These are phyloP conservation scores for Coemansia sp. DNA, from an alignment of 192 early-diverging fungal species.

Conservation along the genomic window DNA sequence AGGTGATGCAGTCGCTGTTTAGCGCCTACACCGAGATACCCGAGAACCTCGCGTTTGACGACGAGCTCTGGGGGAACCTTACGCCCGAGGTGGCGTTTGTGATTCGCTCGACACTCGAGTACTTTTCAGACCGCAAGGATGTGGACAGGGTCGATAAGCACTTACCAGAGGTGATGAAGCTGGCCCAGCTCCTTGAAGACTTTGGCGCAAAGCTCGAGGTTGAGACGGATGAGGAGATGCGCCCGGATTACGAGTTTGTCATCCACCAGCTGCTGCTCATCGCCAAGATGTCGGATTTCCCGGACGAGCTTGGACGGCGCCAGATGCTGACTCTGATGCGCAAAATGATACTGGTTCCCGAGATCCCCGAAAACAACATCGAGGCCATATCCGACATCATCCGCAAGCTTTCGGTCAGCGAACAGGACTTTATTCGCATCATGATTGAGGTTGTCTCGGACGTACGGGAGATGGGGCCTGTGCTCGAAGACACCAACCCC, in stretches of 20 bases:
- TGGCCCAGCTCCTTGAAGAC: constrained; percentile 44
- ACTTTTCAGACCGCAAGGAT: constrained; percentile 49
- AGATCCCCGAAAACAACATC: constrained; percentile 75
- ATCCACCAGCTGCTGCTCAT: constrained; percentile 67
- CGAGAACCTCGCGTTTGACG: constrained; percentile 56
- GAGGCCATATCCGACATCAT: constrained; percentile 74
- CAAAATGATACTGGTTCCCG: constrained; percentile 70
- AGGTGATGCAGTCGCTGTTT: constrained; percentile 64
- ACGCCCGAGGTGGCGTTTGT: constrained; percentile 55
- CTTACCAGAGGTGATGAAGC: constrained; percentile 65
- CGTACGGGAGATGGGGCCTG: constrained; percentile 56
- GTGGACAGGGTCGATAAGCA: constrained; percentile 61
- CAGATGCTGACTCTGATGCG: constrained; percentile 73
- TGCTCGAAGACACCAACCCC: constrained; percentile 22
- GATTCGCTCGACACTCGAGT: constrained; percentile 44
- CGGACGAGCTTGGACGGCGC: constrained; percentile 85
- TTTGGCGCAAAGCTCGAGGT: constrained; percentile 43
- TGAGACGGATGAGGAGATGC: constrained; percentile 44
- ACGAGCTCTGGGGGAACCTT: constrained; percentile 52
- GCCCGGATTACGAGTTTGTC: constrained; percentile 48
- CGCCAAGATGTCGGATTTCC: constrained; percentile 73
- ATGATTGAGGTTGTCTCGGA: constrained; percentile 80
- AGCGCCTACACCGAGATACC: constrained; percentile 62
- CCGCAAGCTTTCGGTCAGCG: constrained; percentile 69
- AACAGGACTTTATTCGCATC: constrained; percentile 85